Evolutionary conservation across 176 grass and related monocot species (phyloP).

Genomic region (Chrysopogon serrulatus): DNA sequence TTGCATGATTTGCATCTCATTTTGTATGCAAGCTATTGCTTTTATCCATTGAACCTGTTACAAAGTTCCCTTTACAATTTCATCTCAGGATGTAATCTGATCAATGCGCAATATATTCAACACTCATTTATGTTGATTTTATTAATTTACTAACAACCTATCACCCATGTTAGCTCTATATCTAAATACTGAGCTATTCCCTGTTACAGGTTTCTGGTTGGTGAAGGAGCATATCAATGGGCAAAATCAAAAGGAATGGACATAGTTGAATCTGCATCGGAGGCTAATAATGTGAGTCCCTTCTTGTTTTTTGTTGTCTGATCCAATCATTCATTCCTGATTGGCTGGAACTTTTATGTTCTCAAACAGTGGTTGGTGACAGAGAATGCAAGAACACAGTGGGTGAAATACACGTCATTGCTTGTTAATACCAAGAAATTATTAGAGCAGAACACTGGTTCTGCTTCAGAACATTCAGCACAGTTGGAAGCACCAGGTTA

Average conservation of each 20-base stretch:
- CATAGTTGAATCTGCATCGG: conserved; percentile 32
- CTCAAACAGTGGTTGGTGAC: conserved; percentile 89
- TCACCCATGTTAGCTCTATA: not conserved
- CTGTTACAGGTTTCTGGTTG: conserved; percentile 82
- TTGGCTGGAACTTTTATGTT: not conserved
- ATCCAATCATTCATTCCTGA: not conserved
- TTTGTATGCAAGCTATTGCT: not conserved
- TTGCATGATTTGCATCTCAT: conserved; percentile 5
- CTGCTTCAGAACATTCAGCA: conserved; percentile 38
- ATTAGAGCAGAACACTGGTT: not conserved
- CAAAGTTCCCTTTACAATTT: not conserved
- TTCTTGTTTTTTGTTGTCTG: not conserved
- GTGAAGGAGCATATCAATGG: conserved; percentile 75
- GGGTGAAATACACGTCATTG: conserved; percentile 71
- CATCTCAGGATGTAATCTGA: not conserved
- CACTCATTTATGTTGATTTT: not conserved
- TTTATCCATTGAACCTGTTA: not conserved
- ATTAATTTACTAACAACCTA: not conserved
- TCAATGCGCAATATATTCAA: not conserved
- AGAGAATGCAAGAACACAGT: conserved; percentile 74
- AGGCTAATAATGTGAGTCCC: conserved; percentile 49
- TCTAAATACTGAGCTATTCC: conserved; percentile 6
- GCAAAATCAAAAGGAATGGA: conserved; percentile 73
- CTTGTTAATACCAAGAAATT: conserved; percentile 52
- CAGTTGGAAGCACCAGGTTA: conserved; percentile 35